Conservation (phyloP, 2,329 filamentous ascomycete genomes). For the Macrophomina phaseolina region DNA sequence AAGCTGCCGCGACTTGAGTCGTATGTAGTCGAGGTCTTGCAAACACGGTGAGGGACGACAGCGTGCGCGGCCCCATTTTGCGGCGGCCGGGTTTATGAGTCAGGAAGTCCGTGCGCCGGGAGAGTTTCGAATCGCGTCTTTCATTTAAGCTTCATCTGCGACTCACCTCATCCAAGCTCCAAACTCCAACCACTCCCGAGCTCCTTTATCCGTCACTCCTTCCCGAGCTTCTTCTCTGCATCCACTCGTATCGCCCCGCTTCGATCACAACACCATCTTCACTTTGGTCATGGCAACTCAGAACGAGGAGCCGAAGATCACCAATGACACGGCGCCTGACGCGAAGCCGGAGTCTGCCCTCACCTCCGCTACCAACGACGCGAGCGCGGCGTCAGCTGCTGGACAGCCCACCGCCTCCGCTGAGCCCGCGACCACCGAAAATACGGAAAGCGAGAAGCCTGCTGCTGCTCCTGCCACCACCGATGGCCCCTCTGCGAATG, state of each 20-base stretch:
- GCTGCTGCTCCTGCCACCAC: neutral
- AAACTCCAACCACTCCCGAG: neutral
- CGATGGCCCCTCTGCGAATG: neutral
- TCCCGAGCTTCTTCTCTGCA: neutral
- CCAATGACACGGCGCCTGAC: constrained; percentile 3
- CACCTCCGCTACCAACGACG: constrained; percentile 3
- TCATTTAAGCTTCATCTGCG: constrained; percentile 21
- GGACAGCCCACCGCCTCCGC: neutral
- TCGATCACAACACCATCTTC: neutral
- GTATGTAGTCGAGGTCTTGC: neutral
- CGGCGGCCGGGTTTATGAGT: neutral
- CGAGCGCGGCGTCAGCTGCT: neutral
- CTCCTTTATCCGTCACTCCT: neutral
- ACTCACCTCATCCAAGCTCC: constrained; percentile 22
- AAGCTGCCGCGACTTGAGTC: neutral
- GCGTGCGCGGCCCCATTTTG: constrained; percentile 2
- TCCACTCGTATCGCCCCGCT: neutral
- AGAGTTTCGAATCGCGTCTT: constrained; percentile 1
- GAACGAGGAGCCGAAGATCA: constrained; percentile 14
- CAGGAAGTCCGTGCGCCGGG: neutral
- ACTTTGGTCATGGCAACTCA: neutral
- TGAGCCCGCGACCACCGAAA: neutral
- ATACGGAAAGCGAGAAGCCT: neutral
- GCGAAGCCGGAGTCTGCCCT: neutral
- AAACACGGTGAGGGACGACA: constrained; percentile 1